Percentiles rank a stretch among this genome's conserved stretches.
Conservation (phyloP, 257 asterid species). For the Forsythia viridissima region DNA sequence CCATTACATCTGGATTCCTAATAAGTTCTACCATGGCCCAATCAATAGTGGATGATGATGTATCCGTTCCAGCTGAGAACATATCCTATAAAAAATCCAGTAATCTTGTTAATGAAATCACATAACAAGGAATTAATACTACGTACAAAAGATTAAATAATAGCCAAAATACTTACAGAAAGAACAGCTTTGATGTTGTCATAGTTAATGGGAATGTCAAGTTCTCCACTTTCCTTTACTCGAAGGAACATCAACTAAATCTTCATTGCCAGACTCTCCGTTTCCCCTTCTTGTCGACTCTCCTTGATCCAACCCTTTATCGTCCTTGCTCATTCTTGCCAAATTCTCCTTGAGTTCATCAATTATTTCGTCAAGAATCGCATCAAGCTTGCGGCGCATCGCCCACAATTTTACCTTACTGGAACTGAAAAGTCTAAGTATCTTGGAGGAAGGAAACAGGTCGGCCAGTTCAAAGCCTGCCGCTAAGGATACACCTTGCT, state of each 20-base stretch:
- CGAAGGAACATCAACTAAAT: neutral
- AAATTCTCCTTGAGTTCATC: constrained; percentile 6
- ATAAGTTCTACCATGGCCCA: constrained; percentile 21
- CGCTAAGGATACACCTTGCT: neutral
- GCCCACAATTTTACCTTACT: neutral
- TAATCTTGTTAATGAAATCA: neutral
- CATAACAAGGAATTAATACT: neutral
- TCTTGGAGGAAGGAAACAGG: neutral
- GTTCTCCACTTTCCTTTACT: constrained; percentile 4
- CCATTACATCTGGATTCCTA: neutral
- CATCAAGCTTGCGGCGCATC: neutral
- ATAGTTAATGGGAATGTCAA: neutral
- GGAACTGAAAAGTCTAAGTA: neutral
- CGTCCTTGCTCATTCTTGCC: neutral
- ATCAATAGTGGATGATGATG: constrained; percentile 8
- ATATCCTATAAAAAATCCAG: neutral
- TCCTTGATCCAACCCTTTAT: neutral
- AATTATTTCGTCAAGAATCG: neutral
- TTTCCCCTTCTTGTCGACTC: neutral
- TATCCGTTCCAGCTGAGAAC: neutral
- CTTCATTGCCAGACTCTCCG: neutral
- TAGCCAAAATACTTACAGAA: neutral
- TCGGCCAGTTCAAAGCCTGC: neutral
- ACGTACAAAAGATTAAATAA: neutral
- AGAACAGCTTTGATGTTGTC: constrained; percentile 9